Base-by-base conservation (phyloP, 1,139 yeast genomes). In the Suzukiozyma palmioleophila region DNA sequence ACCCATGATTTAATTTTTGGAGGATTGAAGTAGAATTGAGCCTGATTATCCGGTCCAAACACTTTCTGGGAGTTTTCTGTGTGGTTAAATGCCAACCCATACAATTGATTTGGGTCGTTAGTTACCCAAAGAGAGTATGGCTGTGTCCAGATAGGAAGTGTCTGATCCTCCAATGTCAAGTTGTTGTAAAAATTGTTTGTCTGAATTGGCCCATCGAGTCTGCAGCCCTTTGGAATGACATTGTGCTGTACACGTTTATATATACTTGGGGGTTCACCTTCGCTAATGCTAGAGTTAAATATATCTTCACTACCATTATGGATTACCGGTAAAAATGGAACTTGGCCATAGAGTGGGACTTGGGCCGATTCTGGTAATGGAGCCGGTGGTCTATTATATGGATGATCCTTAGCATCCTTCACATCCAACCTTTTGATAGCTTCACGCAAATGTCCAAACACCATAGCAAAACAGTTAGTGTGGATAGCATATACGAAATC, bases 81-180 rank as follows among this genome's bases (percentile, higher is more conserved):
- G 43, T 71, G 76, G 43, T 70, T 69, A 44, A 69, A 57, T 0
- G 76, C 74, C 36, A 71, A 45, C 3, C 76, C 76, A 32, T 49
- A 60, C 43, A 62, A 66, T 36, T 66, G 64, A 9, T 54, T 64
- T 0, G 64, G 66, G 33, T 69, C 75, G 39, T 62, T 65, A 7
- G 70, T 52, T 5, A 65, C 49, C 76, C 76, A 71, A 26, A 71
- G 54, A 14, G 74, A 69, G 45, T 71, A 70, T 2, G 77, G 77
- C 26, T 64, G 64, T 3, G 76, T 66, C 76, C 75, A 71, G 0
- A 69, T 59, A 2, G 77, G 76, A 47, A 58, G 66, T 1, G 71
- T 66, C 49, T 71, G 77, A 49, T 70, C 73, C 8, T 59, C 74
- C 45, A 70, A 56, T 1, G 71, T 54, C 43, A 71, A 51, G 43